phyloP scores from a whole-genome alignment of 202 grass and related monocot genomes.

The Alloteropsis angusta region DNA sequence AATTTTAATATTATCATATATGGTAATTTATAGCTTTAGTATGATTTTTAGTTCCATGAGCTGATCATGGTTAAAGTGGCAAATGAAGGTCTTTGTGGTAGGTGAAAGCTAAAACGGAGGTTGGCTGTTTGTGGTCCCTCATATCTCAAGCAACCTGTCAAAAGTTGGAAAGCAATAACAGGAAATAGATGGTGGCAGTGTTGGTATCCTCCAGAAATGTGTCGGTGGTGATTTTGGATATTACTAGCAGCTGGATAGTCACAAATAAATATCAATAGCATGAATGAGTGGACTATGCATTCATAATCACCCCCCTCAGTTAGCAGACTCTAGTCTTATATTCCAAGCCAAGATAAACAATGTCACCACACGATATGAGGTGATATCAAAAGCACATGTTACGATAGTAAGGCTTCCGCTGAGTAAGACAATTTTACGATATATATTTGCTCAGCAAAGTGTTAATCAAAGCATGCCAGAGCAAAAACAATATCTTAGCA shows the following conservation, averaged over 20 bases:
- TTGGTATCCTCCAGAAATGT: background rate
- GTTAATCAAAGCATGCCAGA: background rate
- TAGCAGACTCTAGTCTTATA: constrained; percentile 13
- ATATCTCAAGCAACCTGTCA: constrained; percentile 12
- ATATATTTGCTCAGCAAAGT: background rate
- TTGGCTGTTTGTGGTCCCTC: constrained; percentile 11
- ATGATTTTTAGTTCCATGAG: constrained; percentile 6
- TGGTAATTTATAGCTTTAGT: background rate
- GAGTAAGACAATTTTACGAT: background rate
- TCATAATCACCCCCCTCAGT: background rate
- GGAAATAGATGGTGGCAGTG: background rate
- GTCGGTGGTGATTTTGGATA: background rate
- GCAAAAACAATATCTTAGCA: constrained; percentile 20
- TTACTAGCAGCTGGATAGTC: constrained; percentile 5
- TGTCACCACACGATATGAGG: background rate
- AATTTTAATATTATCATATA: background rate
- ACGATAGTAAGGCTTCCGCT: background rate
- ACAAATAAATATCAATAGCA: background rate
- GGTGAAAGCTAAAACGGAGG: constrained; percentile 4
- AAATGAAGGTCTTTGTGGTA: background rate
- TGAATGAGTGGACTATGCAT: background rate
- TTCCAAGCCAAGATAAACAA: constrained; percentile 31
- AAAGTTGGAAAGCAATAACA: constrained; percentile 17
- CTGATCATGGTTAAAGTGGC: constrained; percentile 10
- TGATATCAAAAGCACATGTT: constrained; percentile 13